A percentile compares a stretch with the other conserved stretches of the same genome.
Evolutionary conservation across 352 stramenopile species (phyloP).

Genomic region (Globisporangium mamillatum): DNA sequence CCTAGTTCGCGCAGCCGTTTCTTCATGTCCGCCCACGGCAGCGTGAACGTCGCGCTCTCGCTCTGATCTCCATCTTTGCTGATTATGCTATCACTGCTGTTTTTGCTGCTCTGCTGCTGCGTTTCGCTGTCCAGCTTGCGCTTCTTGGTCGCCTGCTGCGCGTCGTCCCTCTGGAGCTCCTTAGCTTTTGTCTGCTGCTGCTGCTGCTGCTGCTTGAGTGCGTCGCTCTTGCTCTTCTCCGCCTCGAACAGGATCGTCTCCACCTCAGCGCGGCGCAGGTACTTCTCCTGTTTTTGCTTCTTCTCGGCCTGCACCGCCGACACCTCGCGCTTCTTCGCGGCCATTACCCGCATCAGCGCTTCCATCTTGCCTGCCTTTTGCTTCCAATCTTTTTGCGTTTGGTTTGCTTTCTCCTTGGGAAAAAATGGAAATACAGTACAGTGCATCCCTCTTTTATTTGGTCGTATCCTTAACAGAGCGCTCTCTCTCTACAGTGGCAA

Average conservation of each 20-base stretch:
- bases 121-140: constrained; percentile 30
- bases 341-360: constrained; percentile 67
- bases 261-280: constrained; percentile 70
- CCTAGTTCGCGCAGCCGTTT: constrained; percentile 74
- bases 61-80: not conserved
- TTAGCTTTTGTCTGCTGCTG: not conserved
- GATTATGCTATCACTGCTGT: not conserved
- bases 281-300: constrained; percentile 85
- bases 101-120: constrained; percentile 2
- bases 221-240: constrained; percentile 22
- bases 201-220: constrained; percentile 17
- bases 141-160: constrained; percentile 37
- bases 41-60: constrained; percentile 24
- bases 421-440: not conserved
- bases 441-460: not conserved
- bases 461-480: constrained; percentile 17
- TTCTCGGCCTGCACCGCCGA: constrained; percentile 52
- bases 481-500: not conserved
- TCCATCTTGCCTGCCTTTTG: constrained; percentile 43
- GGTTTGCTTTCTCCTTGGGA: not conserved
- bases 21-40: constrained; percentile 78
- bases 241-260: constrained; percentile 49
- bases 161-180: not conserved
- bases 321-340: constrained; percentile 80
- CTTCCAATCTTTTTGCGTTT: constrained; percentile 1